Evolutionary conservation across 306 rosid species (phyloP).

Genomic region (Macrotyloma uniflorum): DNA sequence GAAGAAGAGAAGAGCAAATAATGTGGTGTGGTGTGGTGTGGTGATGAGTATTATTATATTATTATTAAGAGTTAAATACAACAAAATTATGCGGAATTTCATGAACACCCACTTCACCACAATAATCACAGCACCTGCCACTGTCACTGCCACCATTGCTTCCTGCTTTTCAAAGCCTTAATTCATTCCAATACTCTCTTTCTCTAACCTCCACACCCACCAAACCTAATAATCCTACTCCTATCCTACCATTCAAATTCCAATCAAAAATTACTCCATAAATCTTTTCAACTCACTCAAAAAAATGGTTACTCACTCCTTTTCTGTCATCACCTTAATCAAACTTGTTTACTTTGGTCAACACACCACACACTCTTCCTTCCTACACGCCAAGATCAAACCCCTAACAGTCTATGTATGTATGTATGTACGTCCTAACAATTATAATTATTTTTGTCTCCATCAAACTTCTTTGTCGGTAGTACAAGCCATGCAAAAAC

Average conservation of each 20-base stretch:
- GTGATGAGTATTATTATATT: too few relatives aligned
- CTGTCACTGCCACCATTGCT: neutral
- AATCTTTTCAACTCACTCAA: too few relatives aligned
- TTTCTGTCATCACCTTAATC: too few relatives aligned
- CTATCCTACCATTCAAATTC: neutral
- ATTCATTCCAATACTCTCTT: too few relatives aligned
- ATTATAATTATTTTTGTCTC: neutral
- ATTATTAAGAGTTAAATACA: too few relatives aligned
- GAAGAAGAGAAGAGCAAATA: neutral
- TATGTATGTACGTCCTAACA: neutral
- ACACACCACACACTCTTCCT: neutral
- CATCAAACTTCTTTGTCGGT: neutral
- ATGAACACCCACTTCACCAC: too few relatives aligned
- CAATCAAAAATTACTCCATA: too few relatives aligned
- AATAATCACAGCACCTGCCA: constrained; percentile 12
- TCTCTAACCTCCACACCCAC: too few relatives aligned
- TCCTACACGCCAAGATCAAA: neutral
- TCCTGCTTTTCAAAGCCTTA: neutral
- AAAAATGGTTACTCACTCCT: neutral
- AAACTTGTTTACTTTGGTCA: neutral
- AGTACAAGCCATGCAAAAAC: neutral
- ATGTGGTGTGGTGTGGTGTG: too few relatives aligned
- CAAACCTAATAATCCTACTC: too few relatives aligned
- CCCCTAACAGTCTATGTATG: too few relatives aligned
- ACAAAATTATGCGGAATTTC: constrained; percentile 15